Conservation (phyloP, 129 eudicot species). For the Scalesia atractyloides region DNA sequence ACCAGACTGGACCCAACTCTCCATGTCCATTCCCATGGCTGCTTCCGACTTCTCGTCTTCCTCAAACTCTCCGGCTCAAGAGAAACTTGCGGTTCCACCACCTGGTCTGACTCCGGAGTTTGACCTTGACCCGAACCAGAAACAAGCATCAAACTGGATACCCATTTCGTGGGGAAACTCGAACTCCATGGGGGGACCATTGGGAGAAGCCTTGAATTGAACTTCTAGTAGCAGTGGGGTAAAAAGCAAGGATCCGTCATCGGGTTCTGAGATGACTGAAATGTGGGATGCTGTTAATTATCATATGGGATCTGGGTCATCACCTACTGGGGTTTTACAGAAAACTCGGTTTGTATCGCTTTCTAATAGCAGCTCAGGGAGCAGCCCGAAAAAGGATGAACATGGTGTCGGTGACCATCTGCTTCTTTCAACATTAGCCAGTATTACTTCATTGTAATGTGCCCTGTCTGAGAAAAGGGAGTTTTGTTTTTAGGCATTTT, state of each 20-base stretch:
- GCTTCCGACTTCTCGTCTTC: conserved; percentile 61
- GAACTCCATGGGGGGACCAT: conserved; percentile 78
- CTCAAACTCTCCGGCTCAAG: conserved; percentile 56
- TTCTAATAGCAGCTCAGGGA: conserved; percentile 81
- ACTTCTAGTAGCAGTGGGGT: conserved; percentile 38
- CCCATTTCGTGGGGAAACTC: conserved; percentile 70
- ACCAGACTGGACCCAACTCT: conserved; percentile 89
- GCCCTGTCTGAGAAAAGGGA: background rate
- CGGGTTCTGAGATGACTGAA: conserved; percentile 35
- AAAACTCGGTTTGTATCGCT: conserved; percentile 64
- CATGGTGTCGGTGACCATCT: conserved; percentile 43
- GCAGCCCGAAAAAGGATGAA: conserved; percentile 52
- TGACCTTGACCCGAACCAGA: conserved; percentile 46
- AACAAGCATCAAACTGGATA: conserved; percentile 56
- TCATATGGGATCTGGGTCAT: conserved; percentile 66
- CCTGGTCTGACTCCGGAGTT: conserved; percentile 53
- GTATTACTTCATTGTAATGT: conserved; percentile 38
- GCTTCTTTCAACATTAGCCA: conserved; percentile 53
- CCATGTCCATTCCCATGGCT: conserved; percentile 87
- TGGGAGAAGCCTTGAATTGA: conserved; percentile 72
- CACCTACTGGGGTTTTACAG: conserved; percentile 84
- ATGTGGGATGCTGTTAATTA: conserved; percentile 54
- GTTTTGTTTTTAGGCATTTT: conserved; percentile 27
- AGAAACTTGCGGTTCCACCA: conserved; percentile 51
- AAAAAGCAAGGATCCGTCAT: conserved; percentile 29